Evolutionary conservation across 2,329 filamentous ascomycete genomes (phyloP).

Genomic region (Diaporthe helianthi): DNA sequence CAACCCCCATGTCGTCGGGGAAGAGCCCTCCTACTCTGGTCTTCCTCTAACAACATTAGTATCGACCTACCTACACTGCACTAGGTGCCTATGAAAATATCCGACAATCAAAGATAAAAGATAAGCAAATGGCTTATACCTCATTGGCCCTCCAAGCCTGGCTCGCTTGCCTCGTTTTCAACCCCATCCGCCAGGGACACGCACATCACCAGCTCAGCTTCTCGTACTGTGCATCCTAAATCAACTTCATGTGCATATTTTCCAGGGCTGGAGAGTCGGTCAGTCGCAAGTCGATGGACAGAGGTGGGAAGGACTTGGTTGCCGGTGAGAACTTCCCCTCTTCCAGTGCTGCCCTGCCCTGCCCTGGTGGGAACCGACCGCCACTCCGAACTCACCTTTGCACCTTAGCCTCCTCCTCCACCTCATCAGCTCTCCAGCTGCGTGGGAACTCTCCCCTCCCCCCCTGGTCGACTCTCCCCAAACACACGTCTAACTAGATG

Average conservation of each 20-base stretch:
- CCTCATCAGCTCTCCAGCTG: no score
- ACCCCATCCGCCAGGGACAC: background rate
- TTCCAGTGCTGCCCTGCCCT: background rate
- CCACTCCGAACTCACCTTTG: background rate
- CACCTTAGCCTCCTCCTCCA: no score
- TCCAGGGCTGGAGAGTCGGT: no score
- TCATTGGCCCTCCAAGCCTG: background rate
- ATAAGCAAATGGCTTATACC: conserved; percentile 22
- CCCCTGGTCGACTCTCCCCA: no score
- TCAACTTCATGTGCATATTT: background rate
- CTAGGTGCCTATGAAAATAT: conserved; percentile 13
- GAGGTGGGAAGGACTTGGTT: background rate
- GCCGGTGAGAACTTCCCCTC: conserved; percentile 16
- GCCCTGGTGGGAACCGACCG: background rate
- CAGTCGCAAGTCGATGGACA: background rate
- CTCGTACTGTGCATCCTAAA: background rate
- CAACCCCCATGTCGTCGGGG: background rate
- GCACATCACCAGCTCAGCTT: conserved; percentile 1
- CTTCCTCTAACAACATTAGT: background rate
- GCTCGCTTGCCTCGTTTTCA: conserved; percentile 15
- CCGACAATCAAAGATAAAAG: background rate
- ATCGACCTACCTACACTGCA: no score
- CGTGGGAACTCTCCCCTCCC: no score
- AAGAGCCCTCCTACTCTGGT: background rate
- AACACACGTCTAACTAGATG: background rate